These are phyloP conservation scores for Fusarium beomiforme DNA, from an alignment of 2,329 filamentous ascomycete genomes.

Conservation along the genomic window DNA sequence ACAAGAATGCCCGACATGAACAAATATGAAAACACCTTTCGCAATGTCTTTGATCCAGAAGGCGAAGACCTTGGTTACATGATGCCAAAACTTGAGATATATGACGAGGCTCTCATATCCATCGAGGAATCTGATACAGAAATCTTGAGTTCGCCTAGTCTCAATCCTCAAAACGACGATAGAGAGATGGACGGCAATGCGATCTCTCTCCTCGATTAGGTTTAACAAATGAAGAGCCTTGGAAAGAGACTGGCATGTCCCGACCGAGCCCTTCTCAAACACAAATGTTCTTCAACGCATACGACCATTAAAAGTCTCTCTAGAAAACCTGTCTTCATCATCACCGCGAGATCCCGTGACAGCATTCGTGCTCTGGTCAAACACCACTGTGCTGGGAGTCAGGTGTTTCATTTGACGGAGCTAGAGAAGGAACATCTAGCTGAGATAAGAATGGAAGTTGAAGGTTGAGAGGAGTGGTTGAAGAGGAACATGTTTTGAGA, in stretches of 20 bases:
- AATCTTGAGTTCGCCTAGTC: too few relatives aligned
- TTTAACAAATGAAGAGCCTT: rapidly evolving
- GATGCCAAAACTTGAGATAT: rapidly evolving
- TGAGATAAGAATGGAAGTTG: background rate
- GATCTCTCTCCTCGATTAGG: rapidly evolving
- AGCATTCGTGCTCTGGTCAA: background rate
- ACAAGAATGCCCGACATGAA: rapidly evolving
- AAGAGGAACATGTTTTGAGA: too few relatives aligned
- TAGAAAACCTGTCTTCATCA: background rate
- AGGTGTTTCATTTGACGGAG: background rate
- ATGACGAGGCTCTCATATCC: rapidly evolving
- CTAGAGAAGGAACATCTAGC: rapidly evolving
- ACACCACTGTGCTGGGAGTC: rapidly evolving
- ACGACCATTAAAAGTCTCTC: background rate
- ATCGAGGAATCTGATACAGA: too few relatives aligned
- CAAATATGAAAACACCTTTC: rapidly evolving
- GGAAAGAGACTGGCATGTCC: background rate
- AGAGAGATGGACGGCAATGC: rapidly evolving
- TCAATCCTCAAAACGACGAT: rapidly evolving
- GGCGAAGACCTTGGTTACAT: rapidly evolving
- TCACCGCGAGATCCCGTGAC: rapidly evolving
- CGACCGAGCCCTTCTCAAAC: rapidly evolving
- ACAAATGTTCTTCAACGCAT: background rate
- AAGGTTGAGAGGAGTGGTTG: rapidly evolving
- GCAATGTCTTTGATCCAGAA: rapidly evolving